Evolutionary conservation across 345 rosid species (phyloP).

Genomic region (Lagerstroemia speciosa): DNA sequence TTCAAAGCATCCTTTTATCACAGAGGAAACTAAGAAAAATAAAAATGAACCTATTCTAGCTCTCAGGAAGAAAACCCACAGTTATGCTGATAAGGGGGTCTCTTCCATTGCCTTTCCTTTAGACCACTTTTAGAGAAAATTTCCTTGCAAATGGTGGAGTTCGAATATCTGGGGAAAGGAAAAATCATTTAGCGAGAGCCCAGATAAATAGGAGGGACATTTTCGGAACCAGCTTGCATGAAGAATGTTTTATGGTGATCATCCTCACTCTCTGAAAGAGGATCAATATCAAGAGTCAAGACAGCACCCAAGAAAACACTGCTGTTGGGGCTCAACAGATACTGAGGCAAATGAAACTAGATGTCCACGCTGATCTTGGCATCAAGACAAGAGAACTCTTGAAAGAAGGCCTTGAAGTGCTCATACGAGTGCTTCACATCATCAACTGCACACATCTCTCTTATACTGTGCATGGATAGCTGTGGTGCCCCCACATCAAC

Average conservation of each 20-base stretch:
- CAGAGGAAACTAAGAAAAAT: background rate
- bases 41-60: background rate
- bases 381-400: conserved; percentile 58
- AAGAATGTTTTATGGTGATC: background rate
- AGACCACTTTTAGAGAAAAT: no score
- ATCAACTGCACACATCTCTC: conserved; percentile 92
- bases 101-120: no score
- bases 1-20: background rate
- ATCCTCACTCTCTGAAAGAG: background rate
- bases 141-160: no score
- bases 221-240: background rate
- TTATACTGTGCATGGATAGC: conserved; percentile 91
- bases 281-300: background rate
- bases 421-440: conserved; percentile 71
- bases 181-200: no score
- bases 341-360: background rate
- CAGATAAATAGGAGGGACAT: no score
- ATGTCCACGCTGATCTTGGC: conserved; percentile 51
- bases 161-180: no score
- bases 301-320: background rate
- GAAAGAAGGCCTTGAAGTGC: conserved; percentile 88
- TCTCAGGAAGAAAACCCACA: background rate
- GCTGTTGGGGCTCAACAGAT: background rate
- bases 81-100: no score
- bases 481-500: conserved; percentile 98